A percentile compares a stretch with the other conserved stretches of the same genome.
Conservation (phyloP, 345 rosid species). For the Heritiera littoralis region DNA sequence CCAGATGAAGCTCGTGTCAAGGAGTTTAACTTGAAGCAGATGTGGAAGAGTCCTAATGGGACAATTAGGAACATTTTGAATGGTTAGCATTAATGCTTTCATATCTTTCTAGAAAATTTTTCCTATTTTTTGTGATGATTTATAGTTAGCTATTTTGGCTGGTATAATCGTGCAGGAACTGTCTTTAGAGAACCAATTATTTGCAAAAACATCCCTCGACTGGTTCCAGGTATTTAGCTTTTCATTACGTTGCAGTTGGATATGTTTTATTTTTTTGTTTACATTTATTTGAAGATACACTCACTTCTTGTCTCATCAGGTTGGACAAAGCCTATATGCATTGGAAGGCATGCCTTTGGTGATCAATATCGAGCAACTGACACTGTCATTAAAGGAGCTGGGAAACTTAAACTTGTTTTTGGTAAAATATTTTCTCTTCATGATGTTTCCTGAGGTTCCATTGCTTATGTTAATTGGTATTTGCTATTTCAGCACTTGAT, state of each 20-base stretch:
- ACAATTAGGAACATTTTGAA: conserved; percentile 94
- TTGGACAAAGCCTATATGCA: conserved; percentile 98
- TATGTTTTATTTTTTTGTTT: background rate
- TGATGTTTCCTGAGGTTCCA: background rate
- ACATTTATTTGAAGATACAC: conserved; percentile 6
- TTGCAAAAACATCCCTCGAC: conserved; percentile 87
- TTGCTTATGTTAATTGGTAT: background rate
- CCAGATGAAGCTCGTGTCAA: conserved; percentile 90
- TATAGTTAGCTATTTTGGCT: conserved; percentile 14
- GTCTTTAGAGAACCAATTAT: conserved; percentile 96
- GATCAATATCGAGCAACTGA: conserved; percentile 98
- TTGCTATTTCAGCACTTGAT: background rate
- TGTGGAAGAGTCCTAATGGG: conserved; percentile 99
- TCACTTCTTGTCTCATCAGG: conserved; percentile 44
- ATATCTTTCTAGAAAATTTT: background rate
- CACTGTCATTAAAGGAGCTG: conserved; percentile 83
- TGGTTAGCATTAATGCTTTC: conserved; percentile 46
- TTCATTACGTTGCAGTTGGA: background rate
- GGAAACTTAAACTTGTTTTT: conserved; percentile 84
- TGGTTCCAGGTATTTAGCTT: conserved; percentile 65
- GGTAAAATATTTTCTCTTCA: conserved; percentile 45
- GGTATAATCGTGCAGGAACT: conserved; percentile 64
- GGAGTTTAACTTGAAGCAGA: conserved; percentile 84
- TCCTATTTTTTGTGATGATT: background rate
- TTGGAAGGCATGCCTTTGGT: conserved; percentile 98